Conservation (phyloP, 768 basidiomycete species). For the Boletus vermiculosoides region DNA sequence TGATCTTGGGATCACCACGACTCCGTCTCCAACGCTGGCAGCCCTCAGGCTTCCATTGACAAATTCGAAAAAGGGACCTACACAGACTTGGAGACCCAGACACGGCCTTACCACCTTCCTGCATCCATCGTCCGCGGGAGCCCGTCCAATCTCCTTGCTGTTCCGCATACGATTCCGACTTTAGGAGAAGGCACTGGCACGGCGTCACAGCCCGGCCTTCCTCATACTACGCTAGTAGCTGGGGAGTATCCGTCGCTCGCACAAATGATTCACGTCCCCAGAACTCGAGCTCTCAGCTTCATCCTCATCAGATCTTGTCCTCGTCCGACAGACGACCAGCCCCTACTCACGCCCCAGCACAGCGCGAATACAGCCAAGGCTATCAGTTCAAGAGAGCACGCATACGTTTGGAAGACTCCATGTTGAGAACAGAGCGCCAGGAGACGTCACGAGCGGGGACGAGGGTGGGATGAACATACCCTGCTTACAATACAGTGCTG, state of each 20-base stretch:
- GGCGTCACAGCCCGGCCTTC: conserved; percentile 4
- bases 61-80: too few relatives aligned
- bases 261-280: conserved; percentile 2
- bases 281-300: conserved; percentile 5
- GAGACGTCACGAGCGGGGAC: conserved; percentile 40
- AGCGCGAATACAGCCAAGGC: conserved; percentile 13
- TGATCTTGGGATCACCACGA: too few relatives aligned
- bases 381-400: conserved; percentile 31
- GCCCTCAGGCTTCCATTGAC: too few relatives aligned
- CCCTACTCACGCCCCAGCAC: conserved; percentile 11
- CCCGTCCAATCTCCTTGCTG: conserved; percentile 1
- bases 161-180: conserved; percentile 15
- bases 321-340: conserved; percentile 9
- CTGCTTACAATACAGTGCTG: not conserved
- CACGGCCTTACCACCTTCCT: too few relatives aligned
- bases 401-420: conserved; percentile 45
- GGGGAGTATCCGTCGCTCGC: not conserved
- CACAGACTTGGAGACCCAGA: too few relatives aligned
- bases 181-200: not conserved
- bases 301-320: not conserved
- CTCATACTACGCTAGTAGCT: not conserved
- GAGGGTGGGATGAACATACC: conserved; percentile 27
- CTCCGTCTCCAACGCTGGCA: too few relatives aligned
- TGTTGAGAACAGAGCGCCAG: conserved; percentile 49
- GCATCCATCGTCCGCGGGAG: too few relatives aligned